A percentile compares a stretch with the other conserved stretches of the same genome.
Evolutionary conservation across 2,329 filamentous ascomycete species (phyloP).

Genomic region (Xylariomycetidae sp.): DNA sequence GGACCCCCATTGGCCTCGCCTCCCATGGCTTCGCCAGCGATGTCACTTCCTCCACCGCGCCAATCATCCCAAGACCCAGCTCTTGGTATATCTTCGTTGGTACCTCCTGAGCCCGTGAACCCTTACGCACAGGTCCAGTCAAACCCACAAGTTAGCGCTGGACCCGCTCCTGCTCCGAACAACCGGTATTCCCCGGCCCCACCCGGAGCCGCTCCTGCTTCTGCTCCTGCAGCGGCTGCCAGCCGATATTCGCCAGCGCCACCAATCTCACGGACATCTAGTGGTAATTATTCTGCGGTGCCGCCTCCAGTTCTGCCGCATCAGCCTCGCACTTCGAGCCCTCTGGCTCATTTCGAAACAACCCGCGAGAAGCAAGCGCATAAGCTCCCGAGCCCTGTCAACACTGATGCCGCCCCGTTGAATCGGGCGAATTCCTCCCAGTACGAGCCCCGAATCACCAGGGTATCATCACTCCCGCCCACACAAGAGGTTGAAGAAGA

Average conservation of each 20-base stretch:
- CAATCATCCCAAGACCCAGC: conserved; percentile 20
- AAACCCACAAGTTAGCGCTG: conserved; percentile 23
- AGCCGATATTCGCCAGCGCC: conserved; percentile 52
- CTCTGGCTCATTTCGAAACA: conserved; percentile 57
- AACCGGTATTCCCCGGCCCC: conserved; percentile 59
- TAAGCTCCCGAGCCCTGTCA: conserved; percentile 21
- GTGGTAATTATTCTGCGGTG: conserved; percentile 34
- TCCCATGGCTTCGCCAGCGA: conserved; percentile 14
- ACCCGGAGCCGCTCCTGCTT: conserved; percentile 33
- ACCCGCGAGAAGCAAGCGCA: conserved; percentile 34
- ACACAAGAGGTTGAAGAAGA: conserved; percentile 59
- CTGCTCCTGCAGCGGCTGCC: conserved; percentile 30
- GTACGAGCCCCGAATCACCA: conserved; percentile 48
- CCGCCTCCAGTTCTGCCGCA: conserved; percentile 47
- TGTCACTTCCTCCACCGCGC: conserved; percentile 7
- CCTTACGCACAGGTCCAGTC: conserved; percentile 47
- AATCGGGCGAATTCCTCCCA: conserved; percentile 46
- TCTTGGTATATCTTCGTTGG: conserved; percentile 34
- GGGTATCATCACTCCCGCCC: conserved; percentile 52
- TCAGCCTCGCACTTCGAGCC: conserved; percentile 59
- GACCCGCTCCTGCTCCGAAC: conserved; percentile 26
- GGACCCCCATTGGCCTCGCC: conserved; percentile 18
- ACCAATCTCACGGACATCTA: conserved; percentile 31
- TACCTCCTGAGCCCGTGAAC: conserved; percentile 45
- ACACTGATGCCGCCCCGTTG: conserved; percentile 35